A percentile compares a stretch with the other conserved stretches of the same genome.
Conservation (phyloP, 495 filamentous ascomycete genomes). For the Achaetomiella virescens region DNA sequence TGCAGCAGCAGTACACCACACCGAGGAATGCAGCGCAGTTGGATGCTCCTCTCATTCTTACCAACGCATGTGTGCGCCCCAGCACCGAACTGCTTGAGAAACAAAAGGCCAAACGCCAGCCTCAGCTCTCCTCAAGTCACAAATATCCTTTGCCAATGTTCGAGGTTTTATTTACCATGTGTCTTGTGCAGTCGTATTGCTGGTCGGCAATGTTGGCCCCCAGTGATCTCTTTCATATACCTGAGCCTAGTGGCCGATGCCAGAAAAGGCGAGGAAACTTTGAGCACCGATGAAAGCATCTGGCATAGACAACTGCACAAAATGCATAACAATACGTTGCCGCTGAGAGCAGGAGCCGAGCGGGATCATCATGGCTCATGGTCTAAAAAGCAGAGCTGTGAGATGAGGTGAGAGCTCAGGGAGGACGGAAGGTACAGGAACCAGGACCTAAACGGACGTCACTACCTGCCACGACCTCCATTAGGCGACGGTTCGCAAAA, state of each 20-base stretch:
- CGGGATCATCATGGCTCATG: too few species aligned
- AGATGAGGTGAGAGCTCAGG: too few species aligned
- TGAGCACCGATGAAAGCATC: background rate
- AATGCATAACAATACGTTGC: too few species aligned
- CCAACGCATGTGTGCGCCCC: background rate
- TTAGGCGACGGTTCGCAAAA: too few species aligned
- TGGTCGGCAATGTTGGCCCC: background rate
- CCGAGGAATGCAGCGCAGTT: too few species aligned
- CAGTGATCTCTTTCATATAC: background rate
- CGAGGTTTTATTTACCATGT: conserved; percentile 2
- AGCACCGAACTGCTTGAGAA: background rate
- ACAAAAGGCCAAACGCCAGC: too few species aligned
- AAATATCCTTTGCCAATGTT: conserved; percentile 4
- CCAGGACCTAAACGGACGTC: too few species aligned
- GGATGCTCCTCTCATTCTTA: conserved; percentile 3
- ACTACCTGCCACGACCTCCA: too few species aligned
- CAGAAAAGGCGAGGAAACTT: conserved; percentile 10
- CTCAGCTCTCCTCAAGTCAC: background rate
- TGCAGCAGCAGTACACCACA: too few species aligned
- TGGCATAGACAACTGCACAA: conserved; percentile 1
- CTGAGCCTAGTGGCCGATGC: conserved; percentile 1
- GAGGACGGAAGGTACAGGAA: too few species aligned
- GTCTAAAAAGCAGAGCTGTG: too few species aligned
- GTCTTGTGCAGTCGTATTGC: background rate
- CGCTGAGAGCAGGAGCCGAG: too few species aligned